Percentiles rank a stretch among this genome's conserved stretches.
These are phyloP conservation scores for Fomes fomentarius DNA, from an alignment of 1,284 basidiomycete genomes.

Conservation along the genomic window DNA sequence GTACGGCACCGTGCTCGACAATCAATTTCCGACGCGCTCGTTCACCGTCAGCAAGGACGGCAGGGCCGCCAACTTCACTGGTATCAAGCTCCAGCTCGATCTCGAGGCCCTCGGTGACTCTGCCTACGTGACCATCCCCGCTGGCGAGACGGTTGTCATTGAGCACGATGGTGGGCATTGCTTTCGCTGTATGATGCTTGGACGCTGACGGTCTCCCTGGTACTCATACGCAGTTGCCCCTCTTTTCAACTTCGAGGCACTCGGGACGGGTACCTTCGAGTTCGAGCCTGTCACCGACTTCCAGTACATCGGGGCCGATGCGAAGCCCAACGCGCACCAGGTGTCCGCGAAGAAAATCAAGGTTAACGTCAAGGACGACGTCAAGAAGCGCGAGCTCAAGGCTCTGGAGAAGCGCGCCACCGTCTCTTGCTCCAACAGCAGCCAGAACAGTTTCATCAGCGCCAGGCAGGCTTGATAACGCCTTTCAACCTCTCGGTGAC, in stretches of 20 bases:
- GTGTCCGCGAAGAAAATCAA: slow-evolving; percentile 14
- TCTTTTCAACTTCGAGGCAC: slow-evolving; percentile 28
- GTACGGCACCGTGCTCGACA: slow-evolving; percentile 48
- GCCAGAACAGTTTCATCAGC: slow-evolving; percentile 24
- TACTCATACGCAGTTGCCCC: slow-evolving; percentile 19
- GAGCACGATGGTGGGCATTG: slow-evolving; percentile 38
- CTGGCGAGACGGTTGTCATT: slow-evolving; percentile 43
- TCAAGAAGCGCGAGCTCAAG: slow-evolving; percentile 23
- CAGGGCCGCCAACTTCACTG: slow-evolving; percentile 42
- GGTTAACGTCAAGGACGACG: slow-evolving; percentile 25
- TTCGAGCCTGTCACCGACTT: slow-evolving; percentile 23
- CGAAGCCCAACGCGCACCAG: slow-evolving; percentile 17
- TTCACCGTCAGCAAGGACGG: slow-evolving; percentile 47
- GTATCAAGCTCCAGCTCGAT: slow-evolving; percentile 45
- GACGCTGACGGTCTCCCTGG: too few species aligned
- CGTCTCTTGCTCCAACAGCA: slow-evolving; percentile 24
- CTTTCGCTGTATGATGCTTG: too few species aligned
- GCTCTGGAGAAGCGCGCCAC: slow-evolving; percentile 24
- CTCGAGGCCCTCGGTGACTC: slow-evolving; percentile 38
- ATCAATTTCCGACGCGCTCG: slow-evolving; percentile 44
- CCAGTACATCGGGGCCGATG: slow-evolving; percentile 22
- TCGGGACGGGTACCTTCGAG: slow-evolving; percentile 23
- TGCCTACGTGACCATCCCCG: slow-evolving; percentile 42
- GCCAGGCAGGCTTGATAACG: slow-evolving; percentile 12
- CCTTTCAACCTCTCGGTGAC: neutral